Percentiles rank a stretch among this genome's conserved stretches.
phyloP scores from a whole-genome alignment of 108 stramenopile species.

The Parmales sp. region DNA sequence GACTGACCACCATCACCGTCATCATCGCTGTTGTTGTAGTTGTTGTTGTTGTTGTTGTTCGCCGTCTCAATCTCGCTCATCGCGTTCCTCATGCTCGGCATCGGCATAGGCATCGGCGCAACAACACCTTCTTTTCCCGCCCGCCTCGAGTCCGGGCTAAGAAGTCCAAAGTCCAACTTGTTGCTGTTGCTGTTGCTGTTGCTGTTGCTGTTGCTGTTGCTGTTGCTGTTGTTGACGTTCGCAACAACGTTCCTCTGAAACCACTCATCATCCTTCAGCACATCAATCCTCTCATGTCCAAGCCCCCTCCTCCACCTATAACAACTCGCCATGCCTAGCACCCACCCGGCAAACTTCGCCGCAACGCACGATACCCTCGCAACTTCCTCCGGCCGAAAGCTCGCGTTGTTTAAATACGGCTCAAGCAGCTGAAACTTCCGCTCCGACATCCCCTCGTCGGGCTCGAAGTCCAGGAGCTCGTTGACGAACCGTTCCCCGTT shows the following conservation, averaged over 20 bases:
- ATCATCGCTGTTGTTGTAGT: neutral
- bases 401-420: neutral
- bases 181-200: too few relatives aligned
- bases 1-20: neutral
- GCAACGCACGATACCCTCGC: neutral
- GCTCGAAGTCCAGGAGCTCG: conserved; percentile 7
- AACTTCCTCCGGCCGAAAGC: neutral
- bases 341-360: neutral
- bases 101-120: conserved; percentile 6
- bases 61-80: neutral
- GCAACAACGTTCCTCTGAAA: too few relatives aligned
- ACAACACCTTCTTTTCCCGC: neutral
- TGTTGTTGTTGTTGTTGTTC: neutral
- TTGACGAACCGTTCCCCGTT: conserved; percentile 9
- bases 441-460: neutral
- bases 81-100: conserved; percentile 9
- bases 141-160: neutral
- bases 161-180: neutral
- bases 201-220: too few relatives aligned
- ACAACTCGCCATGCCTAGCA: neutral
- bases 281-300: neutral
- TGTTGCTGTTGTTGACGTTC: too few relatives aligned
- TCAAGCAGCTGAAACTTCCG: neutral
- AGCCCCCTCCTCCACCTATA: conserved; percentile 8
- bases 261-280: neutral